phyloP scores from a whole-genome alignment of 1,284 basidiomycete species.

The Anthracocystis walkeri region DNA sequence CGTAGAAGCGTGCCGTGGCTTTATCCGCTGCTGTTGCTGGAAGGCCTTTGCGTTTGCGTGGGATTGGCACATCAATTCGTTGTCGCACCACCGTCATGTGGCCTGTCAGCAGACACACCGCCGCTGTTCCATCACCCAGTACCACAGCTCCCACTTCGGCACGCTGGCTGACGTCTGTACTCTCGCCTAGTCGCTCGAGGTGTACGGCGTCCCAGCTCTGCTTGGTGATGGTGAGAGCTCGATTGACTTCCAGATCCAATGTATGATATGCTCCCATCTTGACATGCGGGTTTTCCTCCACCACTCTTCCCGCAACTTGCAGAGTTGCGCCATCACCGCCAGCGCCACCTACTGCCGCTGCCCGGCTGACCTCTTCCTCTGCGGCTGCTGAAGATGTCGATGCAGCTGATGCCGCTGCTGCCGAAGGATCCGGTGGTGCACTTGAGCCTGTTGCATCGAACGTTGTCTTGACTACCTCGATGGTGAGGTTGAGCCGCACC shows the following conservation, averaged over 20 bases:
- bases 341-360: conserved; percentile 39
- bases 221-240: conserved; percentile 93
- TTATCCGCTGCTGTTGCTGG: conserved; percentile 61
- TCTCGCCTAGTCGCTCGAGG: conserved; percentile 83
- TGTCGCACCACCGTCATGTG: conserved; percentile 96
- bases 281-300: conserved; percentile 90
- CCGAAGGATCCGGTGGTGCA: conserved; percentile 59
- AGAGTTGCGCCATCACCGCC: conserved; percentile 73
- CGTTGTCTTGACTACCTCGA: conserved; percentile 78
- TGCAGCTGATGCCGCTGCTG: conserved; percentile 33
- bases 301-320: conserved; percentile 88
- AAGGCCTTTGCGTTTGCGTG: conserved; percentile 77
- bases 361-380: conserved; percentile 49
- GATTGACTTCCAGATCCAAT: conserved; percentile 89
- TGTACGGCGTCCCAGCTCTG: conserved; percentile 91
- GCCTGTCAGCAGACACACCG: conserved; percentile 92
- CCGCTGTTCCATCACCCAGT: conserved; percentile 89
- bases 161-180: conserved; percentile 88
- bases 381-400: conserved; percentile 23
- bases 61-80: conserved; percentile 88
- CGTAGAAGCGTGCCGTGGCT: conserved; percentile 77
- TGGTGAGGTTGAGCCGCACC: conserved; percentile 84
- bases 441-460: conserved; percentile 66
- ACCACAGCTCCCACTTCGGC: conserved; percentile 97
- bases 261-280: conserved; percentile 96